Evolutionary conservation across 1,284 basidiomycete species (phyloP).

Genomic region (Psilocybe mexicana): DNA sequence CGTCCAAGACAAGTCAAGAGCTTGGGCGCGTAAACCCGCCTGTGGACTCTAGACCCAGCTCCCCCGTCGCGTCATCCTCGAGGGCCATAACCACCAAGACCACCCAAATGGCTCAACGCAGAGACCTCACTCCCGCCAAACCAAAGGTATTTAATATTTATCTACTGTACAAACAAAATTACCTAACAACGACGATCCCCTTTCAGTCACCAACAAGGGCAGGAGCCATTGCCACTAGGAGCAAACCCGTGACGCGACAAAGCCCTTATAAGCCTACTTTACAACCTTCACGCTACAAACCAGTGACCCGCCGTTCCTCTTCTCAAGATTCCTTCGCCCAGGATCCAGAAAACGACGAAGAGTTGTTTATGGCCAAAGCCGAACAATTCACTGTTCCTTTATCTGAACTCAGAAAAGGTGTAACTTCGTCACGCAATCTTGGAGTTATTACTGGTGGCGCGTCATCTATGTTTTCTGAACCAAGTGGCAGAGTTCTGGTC

Average conservation of each 20-base stretch:
- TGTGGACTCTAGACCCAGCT: conserved; percentile 22
- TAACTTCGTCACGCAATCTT: conserved; percentile 14
- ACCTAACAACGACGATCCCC: conserved; percentile 20
- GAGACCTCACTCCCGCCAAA: conserved; percentile 1
- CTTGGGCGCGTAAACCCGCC: conserved; percentile 13
- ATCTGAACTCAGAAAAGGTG: conserved; percentile 48
- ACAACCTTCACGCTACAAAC: conserved; percentile 20
- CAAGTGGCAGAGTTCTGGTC: conserved; percentile 40
- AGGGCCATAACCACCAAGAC: conserved; percentile 18
- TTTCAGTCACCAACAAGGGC: conserved; percentile 22
- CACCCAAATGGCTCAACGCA: neutral
- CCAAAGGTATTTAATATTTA: conserved; percentile 17
- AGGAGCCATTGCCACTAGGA: conserved; percentile 4
- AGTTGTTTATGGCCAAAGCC: conserved; percentile 46
- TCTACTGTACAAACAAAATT: conserved; percentile 19
- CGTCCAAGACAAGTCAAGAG: conserved; percentile 23
- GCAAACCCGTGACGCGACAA: conserved; percentile 14
- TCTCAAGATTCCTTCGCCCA: conserved; percentile 63
- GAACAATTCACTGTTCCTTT: conserved; percentile 58
- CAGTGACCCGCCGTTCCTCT: conserved; percentile 15
- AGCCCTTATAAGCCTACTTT: conserved; percentile 19
- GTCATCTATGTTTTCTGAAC: conserved; percentile 16
- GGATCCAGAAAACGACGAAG: conserved; percentile 46
- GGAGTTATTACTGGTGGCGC: conserved; percentile 13
- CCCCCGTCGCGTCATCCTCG: conserved; percentile 28